These are phyloP conservation scores for Tricholoma sp. DNA, from an alignment of 768 basidiomycete genomes.

Conservation along the genomic window DNA sequence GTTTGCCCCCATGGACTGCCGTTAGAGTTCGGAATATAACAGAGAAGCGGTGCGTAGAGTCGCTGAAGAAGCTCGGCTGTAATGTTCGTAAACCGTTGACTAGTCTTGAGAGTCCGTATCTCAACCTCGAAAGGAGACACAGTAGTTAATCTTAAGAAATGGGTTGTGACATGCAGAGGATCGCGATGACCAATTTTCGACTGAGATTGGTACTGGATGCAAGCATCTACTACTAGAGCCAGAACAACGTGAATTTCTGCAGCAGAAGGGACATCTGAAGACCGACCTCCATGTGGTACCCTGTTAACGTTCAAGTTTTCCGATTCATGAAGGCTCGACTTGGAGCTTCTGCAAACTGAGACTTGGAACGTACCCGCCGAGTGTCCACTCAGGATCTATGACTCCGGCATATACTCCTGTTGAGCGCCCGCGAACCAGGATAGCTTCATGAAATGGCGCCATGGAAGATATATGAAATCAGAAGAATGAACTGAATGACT, in stretches of 20 bases:
- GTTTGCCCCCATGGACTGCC: constrained; percentile 31
- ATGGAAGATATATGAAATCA: constrained; percentile 14
- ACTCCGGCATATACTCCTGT: constrained; percentile 27
- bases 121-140: constrained; percentile 40
- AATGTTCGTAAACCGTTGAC: constrained; percentile 53
- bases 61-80: constrained; percentile 52
- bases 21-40: neutral
- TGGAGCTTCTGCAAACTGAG: too few relatives aligned
- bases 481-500: too few relatives aligned
- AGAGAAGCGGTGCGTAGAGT: neutral
- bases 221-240: constrained; percentile 49
- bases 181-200: constrained; percentile 40
- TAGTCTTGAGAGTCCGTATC: constrained; percentile 40
- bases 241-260: constrained; percentile 27
- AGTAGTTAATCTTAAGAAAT: constrained; percentile 46
- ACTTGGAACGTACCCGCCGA: constrained; percentile 36
- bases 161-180: constrained; percentile 55
- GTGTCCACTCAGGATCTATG: constrained; percentile 41
- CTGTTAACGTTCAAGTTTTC: constrained; percentile 22
- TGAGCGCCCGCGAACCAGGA: constrained; percentile 16
- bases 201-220: constrained; percentile 42
- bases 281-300: constrained; percentile 49
- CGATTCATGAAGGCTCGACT: neutral
- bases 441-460: constrained; percentile 36
- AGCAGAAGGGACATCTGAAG: neutral